These are phyloP conservation scores for Davidsoniella virescens DNA, from an alignment of 2,329 filamentous ascomycete genomes.

Conservation along the genomic window DNA sequence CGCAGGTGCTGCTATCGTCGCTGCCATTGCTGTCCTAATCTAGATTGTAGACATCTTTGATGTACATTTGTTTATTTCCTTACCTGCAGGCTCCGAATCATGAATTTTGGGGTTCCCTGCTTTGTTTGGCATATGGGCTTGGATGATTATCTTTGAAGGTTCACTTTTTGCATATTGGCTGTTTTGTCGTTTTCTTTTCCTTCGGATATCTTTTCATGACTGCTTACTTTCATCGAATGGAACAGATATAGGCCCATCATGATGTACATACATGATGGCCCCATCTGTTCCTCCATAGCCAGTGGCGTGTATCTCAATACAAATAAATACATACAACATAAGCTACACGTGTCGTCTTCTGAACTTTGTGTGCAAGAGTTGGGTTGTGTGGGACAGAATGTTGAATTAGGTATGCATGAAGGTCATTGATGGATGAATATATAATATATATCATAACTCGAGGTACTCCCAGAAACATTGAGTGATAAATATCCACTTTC, in stretches of 20 bases:
- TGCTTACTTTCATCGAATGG: too few relatives aligned
- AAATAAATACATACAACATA: too few relatives aligned
- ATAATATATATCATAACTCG: not conserved
- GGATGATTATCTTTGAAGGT: not conserved
- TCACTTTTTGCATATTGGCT: not conserved
- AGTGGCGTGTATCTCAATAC: too few relatives aligned
- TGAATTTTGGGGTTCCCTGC: not conserved
- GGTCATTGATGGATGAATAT: not conserved
- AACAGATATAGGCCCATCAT: too few relatives aligned
- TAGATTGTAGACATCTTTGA: slow-evolving; percentile 16
- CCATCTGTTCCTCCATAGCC: too few relatives aligned
- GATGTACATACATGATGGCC: too few relatives aligned
- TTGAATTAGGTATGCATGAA: not conserved
- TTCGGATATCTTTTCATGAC: too few relatives aligned
- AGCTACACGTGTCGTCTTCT: too few relatives aligned
- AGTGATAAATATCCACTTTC: not conserved
- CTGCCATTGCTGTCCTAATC: slow-evolving; percentile 23
- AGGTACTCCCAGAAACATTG: not conserved
- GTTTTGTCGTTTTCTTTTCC: not conserved
- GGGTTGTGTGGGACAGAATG: too few relatives aligned
- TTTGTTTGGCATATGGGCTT: not conserved
- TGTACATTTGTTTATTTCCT: not conserved
- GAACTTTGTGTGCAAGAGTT: too few relatives aligned
- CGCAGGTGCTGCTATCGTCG: slow-evolving; percentile 23
- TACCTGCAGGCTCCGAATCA: not conserved